Conservation (phyloP, 2,329 filamentous ascomycete genomes). For the Colletotrichum aenigma region DNA sequence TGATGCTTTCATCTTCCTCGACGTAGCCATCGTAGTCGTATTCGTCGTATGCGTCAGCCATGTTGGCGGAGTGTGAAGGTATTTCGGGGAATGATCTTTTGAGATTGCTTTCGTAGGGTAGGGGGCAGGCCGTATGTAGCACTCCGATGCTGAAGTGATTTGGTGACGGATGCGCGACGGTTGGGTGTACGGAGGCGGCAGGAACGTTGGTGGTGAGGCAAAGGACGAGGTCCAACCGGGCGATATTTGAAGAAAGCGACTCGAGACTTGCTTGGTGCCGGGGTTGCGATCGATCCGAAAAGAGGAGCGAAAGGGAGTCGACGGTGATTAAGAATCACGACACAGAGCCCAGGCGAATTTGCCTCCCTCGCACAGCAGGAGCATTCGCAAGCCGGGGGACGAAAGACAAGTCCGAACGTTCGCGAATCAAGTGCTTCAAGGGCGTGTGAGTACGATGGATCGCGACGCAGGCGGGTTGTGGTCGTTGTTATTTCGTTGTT, state of each 20-base stretch:
- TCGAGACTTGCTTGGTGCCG: background rate
- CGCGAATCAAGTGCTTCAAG: background rate
- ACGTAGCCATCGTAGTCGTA: conserved; percentile 71
- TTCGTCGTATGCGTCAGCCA: conserved; percentile 63
- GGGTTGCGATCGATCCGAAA: conserved; percentile 7
- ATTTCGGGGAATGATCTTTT: background rate
- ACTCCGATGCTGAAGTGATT: background rate
- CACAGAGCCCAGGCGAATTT: conserved; percentile 14
- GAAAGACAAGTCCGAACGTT: background rate
- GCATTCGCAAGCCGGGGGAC: background rate
- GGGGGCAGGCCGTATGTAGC: background rate
- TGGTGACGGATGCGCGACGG: background rate
- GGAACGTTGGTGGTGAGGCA: background rate
- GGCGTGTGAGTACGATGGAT: background rate
- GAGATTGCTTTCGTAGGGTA: background rate
- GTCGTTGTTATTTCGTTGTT: background rate
- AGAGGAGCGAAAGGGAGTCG: background rate
- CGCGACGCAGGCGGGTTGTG: background rate
- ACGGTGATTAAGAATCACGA: conserved; percentile 16
- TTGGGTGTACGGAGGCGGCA: background rate
- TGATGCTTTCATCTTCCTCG: conserved; percentile 76
- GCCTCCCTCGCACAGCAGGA: conserved; percentile 5
- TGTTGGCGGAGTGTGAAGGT: conserved; percentile 30
- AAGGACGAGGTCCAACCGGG: background rate
- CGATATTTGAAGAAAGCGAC: background rate